These are phyloP conservation scores for Alternaria sp. DNA, from an alignment of 2,329 filamentous ascomycete species.

Conservation along the genomic window DNA sequence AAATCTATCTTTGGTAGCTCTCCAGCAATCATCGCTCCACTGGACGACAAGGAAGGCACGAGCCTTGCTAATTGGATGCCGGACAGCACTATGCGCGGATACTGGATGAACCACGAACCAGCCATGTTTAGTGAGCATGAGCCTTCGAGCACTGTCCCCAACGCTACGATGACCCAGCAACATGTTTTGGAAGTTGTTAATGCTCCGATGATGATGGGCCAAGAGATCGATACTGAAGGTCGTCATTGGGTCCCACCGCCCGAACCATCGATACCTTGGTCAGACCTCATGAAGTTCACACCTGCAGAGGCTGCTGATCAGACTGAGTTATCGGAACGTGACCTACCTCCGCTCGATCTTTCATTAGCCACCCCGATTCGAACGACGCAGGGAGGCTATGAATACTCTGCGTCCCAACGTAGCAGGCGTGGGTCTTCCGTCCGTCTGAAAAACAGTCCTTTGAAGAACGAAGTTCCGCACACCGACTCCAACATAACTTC, in stretches of 20 bases:
- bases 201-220: constrained; percentile 36
- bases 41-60: background rate
- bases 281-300: constrained; percentile 44
- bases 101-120: constrained; percentile 53
- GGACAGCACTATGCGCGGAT: constrained; percentile 45
- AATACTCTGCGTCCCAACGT: constrained; percentile 9
- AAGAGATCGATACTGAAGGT: constrained; percentile 25
- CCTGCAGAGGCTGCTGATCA: constrained; percentile 21
- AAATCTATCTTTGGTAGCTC: constrained; percentile 11
- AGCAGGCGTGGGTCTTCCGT: constrained; percentile 15
- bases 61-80: constrained; percentile 28
- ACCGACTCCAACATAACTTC: background rate
- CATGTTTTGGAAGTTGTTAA: constrained; percentile 50
- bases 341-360: constrained; percentile 3
- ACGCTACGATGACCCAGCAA: constrained; percentile 54
- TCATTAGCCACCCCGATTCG: background rate
- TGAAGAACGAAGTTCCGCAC: constrained; percentile 4
- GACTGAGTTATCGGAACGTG: constrained; percentile 17
- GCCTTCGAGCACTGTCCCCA: constrained; percentile 54
- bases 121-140: constrained; percentile 53
- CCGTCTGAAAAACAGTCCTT: constrained; percentile 12
- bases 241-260: constrained; percentile 28
- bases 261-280: constrained; percentile 49
- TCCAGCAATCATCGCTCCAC: constrained; percentile 6
- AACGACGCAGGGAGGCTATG: background rate